Base-by-base conservation (phyloP, 352 stramenopile genomes). In the Pythium volutum region DNA sequence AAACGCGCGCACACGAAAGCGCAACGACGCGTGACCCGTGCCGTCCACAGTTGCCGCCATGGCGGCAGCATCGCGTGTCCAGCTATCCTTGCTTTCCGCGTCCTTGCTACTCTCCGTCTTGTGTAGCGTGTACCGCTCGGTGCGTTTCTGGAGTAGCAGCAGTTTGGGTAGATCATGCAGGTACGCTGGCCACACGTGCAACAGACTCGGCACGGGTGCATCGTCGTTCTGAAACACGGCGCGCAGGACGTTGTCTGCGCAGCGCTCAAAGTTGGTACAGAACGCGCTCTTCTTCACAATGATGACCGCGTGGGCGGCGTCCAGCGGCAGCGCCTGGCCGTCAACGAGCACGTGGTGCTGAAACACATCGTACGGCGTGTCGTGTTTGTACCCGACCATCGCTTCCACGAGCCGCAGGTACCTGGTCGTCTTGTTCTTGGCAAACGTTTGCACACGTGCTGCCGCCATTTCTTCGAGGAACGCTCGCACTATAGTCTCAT, bases 381-480 rank as follows among this genome's bases (percentile, higher is more conserved):
- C 43, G 46, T 79, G 70, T 16, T 55, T 57, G 68, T 87, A 89
- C 34, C 55, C 66, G 26, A 87, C 73, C 65, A 87, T 75, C 16
- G 33, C 42, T 66, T 89, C 70, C 12, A 88, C 62, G 9, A 82
- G 54, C 5, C 39, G 36, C 29, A 88, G 27, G 62, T 81, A 87
- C 20, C 23, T 49, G 4, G 20, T 22, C 55, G 74, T 62, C 41
- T 87, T 85, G 61, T 72, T 87, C 57, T 84, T 84, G 65, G 70
- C 70, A 33, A 85, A 74, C 45, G 81, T 84, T 53, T 77, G 75
- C 31, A 81, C 74, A 8, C 71, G 77, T 4, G 67, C 62, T 2
- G 79, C 70, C 14, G 82, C 52, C 55, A 87, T 54, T 55, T 89
- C 79, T 53, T 89, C 74, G 51, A 89, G 46, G 25, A 85, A 79